phyloP scores from a whole-genome alignment of 169 alveolate species.

The Plasmodium cynomolgi region DNA sequence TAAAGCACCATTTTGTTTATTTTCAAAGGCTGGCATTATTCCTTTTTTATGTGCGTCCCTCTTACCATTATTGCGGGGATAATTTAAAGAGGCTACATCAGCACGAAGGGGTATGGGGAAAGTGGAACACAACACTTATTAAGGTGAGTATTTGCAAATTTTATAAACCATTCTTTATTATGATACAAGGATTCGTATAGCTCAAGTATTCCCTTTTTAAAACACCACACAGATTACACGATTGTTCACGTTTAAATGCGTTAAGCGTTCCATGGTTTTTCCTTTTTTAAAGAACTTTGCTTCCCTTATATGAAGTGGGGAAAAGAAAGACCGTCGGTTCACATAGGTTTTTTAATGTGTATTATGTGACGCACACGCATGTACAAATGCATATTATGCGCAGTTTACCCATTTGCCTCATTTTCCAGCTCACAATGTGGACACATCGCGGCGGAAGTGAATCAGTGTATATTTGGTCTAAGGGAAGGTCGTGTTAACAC shows the following conservation, averaged over 20 bases:
- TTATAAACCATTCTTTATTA: too few species aligned
- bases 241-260: background rate
- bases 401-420: background rate
- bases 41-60: too few species aligned
- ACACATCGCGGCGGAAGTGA: background rate
- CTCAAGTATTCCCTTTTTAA: background rate
- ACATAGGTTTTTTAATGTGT: too few species aligned
- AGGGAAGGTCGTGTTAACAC: background rate
- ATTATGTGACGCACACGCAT: background rate
- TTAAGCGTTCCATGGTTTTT: background rate
- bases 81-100: too few species aligned
- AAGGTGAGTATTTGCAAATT: too few species aligned
- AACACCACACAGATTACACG: background rate
- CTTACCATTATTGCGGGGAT: too few species aligned
- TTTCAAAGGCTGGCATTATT: too few species aligned
- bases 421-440: background rate
- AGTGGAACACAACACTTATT: too few species aligned
- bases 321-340: too few species aligned
- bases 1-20: too few species aligned
- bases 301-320: background rate
- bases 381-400: background rate
- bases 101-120: too few species aligned
- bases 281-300: background rate
- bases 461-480: background rate
- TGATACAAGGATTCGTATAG: background rate